These are phyloP conservation scores for Pseudozyma tsukubaensis DNA, from an alignment of 1,284 basidiomycete species.

Conservation along the genomic window DNA sequence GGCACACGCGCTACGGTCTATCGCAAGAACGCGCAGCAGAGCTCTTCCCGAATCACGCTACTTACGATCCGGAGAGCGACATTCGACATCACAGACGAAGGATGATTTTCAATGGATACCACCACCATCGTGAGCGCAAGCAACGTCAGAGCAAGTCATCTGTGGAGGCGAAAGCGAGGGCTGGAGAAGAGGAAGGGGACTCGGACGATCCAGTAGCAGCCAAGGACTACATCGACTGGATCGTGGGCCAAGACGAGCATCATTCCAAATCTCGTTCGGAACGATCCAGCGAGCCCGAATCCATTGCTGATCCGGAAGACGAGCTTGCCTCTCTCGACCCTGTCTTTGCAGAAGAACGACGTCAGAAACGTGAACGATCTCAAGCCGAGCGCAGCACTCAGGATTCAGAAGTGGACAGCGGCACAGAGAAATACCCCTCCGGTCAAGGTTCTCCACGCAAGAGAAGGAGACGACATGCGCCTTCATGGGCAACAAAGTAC, in stretches of 20 bases:
- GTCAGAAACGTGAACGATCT: constrained; percentile 20
- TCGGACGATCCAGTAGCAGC: constrained; percentile 36
- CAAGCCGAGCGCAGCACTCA: constrained; percentile 1
- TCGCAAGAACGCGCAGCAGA: constrained; percentile 37
- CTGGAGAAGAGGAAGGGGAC: constrained; percentile 15
- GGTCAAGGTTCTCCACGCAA: neutral
- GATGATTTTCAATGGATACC: constrained; percentile 36
- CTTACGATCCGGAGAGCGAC: constrained; percentile 37
- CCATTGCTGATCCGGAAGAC: constrained; percentile 39
- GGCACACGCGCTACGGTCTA: constrained; percentile 40
- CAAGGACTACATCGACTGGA: constrained; percentile 39
- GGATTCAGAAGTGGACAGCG: neutral
- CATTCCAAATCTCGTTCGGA: constrained; percentile 13
- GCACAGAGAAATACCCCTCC: neutral
- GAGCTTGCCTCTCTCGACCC: constrained; percentile 45
- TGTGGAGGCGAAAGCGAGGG: neutral
- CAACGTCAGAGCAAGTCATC: neutral
- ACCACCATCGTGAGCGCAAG: constrained; percentile 23
- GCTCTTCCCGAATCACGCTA: constrained; percentile 32
- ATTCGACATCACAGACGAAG: constrained; percentile 38
- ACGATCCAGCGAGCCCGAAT: constrained; percentile 33
- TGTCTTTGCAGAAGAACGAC: constrained; percentile 41
- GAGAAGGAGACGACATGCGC: constrained; percentile 14
- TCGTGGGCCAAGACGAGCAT: constrained; percentile 30
- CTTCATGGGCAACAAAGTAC: constrained; percentile 31